Conservation (phyloP, 768 basidiomycete species). For the Tylopilus felleus region DNA sequence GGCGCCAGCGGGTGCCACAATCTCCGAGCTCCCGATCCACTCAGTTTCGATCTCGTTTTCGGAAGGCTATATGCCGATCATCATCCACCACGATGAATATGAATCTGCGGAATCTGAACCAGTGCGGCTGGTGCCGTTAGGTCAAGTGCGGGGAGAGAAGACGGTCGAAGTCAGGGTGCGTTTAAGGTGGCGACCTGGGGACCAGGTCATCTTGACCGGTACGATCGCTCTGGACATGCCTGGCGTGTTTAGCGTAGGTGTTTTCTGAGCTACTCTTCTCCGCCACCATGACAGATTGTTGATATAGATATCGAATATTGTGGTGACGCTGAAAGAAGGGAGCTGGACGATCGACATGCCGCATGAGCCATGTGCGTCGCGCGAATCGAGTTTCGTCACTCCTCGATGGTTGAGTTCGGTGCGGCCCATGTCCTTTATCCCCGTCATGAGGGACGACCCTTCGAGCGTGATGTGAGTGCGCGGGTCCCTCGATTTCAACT, state of each 20-base stretch:
- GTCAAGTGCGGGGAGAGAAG: constrained; percentile 44
- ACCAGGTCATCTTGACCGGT: constrained; percentile 58
- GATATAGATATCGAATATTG: constrained; percentile 41
- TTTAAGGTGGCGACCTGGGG: constrained; percentile 58
- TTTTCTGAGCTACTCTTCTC: not conserved
- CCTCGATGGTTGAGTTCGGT: constrained; percentile 59
- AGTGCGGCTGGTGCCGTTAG: constrained; percentile 34
- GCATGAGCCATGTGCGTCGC: constrained; percentile 41
- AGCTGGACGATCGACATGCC: constrained; percentile 68
- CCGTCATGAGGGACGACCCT: constrained; percentile 45
- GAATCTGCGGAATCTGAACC: constrained; percentile 11
- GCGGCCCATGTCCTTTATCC: constrained; percentile 50
- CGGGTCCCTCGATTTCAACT: no score
- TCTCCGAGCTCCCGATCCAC: constrained; percentile 60
- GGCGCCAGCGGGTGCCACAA: constrained; percentile 45
- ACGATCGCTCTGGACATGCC: constrained; percentile 50
- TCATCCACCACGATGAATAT: constrained; percentile 43
- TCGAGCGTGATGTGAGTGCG: constrained; percentile 47
- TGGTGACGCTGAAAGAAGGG: constrained; percentile 53
- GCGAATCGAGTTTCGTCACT: constrained; percentile 27
- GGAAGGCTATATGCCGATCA: constrained; percentile 43
- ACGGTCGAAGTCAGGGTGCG: constrained; percentile 33
- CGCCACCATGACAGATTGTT: not conserved
- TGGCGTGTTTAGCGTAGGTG: constrained; percentile 50
- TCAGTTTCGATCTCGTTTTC: constrained; percentile 61